These are phyloP conservation scores for Coprinellus micaceus DNA, from an alignment of 768 basidiomycete genomes.

Conservation along the genomic window DNA sequence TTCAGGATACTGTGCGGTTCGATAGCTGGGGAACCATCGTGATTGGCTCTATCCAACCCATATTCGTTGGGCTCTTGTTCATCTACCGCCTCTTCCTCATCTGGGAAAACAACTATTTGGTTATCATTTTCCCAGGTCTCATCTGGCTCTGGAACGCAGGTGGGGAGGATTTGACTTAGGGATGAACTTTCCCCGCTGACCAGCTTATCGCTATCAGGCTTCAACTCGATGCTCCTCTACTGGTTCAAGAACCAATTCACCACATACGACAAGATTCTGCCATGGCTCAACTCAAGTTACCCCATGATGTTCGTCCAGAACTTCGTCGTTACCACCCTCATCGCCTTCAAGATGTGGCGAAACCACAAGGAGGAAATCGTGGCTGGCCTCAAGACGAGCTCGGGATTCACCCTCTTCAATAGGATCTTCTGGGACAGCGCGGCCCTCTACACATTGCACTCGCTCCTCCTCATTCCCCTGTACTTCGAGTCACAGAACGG, in stretches of 20 bases:
- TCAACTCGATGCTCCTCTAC: neutral
- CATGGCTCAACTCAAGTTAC: constrained; percentile 4
- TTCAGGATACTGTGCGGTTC: constrained; percentile 15
- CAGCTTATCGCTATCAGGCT: neutral
- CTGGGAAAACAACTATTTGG: constrained; percentile 8
- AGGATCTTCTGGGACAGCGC: constrained; percentile 7
- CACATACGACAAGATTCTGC: constrained; percentile 5
- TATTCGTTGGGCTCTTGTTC: constrained; percentile 13
- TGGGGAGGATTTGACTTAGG: too few species aligned
- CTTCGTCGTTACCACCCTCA: constrained; percentile 1
- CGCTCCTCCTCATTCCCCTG: neutral
- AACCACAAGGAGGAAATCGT: neutral
- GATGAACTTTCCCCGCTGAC: neutral
- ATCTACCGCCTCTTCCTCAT: constrained; percentile 11
- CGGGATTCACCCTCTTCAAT: neutral
- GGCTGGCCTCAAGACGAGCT: neutral
- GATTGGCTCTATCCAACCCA: constrained; percentile 15
- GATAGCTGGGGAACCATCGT: constrained; percentile 17
- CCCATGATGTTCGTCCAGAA: neutral
- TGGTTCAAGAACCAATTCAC: constrained; percentile 1
- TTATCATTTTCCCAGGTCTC: constrained; percentile 8
- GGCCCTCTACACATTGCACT: neutral
- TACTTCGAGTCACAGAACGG: constrained; percentile 1
- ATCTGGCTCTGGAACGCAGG: constrained; percentile 8
- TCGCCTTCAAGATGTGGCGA: neutral